Evolutionary conservation across 2,329 filamentous ascomycete species (phyloP).

Genomic region (Paecilomyces sp.): DNA sequence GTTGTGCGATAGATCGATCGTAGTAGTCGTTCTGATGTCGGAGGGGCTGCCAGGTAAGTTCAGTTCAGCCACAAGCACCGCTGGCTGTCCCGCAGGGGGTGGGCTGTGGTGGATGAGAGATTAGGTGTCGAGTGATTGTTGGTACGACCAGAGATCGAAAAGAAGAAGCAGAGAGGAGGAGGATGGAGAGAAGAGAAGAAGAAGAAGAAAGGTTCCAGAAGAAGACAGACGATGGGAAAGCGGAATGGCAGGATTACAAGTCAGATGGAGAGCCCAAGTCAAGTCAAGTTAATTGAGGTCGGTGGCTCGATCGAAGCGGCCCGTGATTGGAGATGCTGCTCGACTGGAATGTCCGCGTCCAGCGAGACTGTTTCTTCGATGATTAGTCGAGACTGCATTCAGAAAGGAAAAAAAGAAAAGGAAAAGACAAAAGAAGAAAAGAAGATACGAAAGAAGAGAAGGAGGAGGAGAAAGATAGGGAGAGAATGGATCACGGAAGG

Average conservation of each 20-base stretch:
- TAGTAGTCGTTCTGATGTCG: not conserved
- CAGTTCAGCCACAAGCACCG: not conserved
- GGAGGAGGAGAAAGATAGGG: not conserved
- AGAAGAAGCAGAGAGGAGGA: not conserved
- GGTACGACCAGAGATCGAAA: not conserved
- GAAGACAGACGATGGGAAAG: not conserved
- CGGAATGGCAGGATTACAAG: not conserved
- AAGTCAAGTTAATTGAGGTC: not conserved
- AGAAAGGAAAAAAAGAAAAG: conserved; percentile 1
- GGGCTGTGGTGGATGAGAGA: not conserved
- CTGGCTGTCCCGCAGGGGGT: not conserved
- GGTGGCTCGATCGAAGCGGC: not conserved
- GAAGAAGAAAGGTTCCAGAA: not conserved
- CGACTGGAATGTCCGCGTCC: not conserved
- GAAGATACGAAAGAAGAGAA: not conserved
- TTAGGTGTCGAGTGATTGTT: no score
- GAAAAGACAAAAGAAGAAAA: conserved; percentile 1
- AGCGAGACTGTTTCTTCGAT: not conserved
- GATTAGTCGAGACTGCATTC: no score
- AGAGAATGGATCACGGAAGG: not conserved
- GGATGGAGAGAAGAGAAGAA: not conserved
- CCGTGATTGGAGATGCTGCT: not conserved
- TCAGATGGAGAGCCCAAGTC: not conserved
- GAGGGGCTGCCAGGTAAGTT: not conserved
- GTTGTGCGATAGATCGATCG: not conserved